These are phyloP conservation scores for Collybiopsis confluens DNA, from an alignment of 768 basidiomycete species.

Conservation along the genomic window DNA sequence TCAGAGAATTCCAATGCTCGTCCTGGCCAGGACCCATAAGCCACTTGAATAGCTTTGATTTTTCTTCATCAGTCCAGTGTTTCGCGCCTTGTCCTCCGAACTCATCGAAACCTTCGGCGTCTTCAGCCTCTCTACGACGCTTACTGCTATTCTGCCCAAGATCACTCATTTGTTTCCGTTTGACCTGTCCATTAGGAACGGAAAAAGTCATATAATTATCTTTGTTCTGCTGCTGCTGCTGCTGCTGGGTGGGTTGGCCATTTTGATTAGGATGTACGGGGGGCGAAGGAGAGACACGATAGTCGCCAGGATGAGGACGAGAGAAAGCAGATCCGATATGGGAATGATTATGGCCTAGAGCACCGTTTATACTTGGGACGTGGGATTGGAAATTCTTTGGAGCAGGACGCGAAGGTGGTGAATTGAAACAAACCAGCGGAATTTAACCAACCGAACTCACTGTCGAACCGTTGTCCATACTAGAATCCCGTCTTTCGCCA, in stretches of 20 bases:
- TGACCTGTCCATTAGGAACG: conserved; percentile 18
- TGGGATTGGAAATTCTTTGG: conserved; percentile 49
- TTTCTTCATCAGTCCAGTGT: conserved; percentile 85
- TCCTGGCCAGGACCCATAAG: conserved; percentile 69
- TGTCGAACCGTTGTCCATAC: conserved; percentile 51
- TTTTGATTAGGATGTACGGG: conserved; percentile 10
- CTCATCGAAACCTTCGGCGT: conserved; percentile 38
- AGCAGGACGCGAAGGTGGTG: not conserved
- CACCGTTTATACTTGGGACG: conserved; percentile 56
- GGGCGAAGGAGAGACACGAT: conserved; percentile 27
- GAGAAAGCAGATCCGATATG: conserved; percentile 23
- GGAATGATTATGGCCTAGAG: conserved; percentile 49
- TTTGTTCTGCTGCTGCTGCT: conserved; percentile 5
- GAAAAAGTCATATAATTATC: not conserved
- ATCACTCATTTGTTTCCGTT: conserved; percentile 50
- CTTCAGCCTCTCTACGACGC: conserved; percentile 43
- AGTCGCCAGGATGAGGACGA: conserved; percentile 24
- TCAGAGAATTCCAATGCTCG: conserved; percentile 74
- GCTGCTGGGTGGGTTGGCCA: conserved; percentile 8
- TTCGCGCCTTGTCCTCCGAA: conserved; percentile 64
- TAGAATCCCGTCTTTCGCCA: conserved; percentile 49
- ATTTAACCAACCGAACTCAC: conserved; percentile 34
- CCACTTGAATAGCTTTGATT: conserved; percentile 73
- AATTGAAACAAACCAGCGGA: conserved; percentile 10
- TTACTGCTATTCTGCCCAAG: conserved; percentile 27